These are phyloP conservation scores for Amanita rubescens DNA, from an alignment of 768 basidiomycete genomes.

Conservation along the genomic window DNA sequence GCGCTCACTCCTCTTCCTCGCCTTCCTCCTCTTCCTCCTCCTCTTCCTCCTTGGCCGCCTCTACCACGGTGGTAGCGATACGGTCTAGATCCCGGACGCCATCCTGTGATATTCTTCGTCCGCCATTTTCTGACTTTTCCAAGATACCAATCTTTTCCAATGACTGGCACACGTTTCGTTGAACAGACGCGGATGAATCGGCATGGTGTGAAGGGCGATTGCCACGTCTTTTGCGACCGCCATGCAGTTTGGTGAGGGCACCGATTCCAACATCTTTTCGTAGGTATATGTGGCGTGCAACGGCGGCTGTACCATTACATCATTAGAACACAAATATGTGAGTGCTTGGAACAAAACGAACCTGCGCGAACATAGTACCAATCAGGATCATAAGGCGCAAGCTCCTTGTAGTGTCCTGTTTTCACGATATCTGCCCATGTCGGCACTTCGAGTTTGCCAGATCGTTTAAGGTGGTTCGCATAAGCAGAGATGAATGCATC, in stretches of 20 bases:
- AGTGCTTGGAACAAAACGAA: slow-evolving; percentile 32
- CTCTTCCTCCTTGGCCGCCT: slow-evolving; percentile 66
- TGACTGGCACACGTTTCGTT: slow-evolving; percentile 93
- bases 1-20: slow-evolving; percentile 45
- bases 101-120: slow-evolving; percentile 93
- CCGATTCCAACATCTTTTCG: slow-evolving; percentile 96
- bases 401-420: slow-evolving; percentile 96
- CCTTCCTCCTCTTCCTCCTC: slow-evolving; percentile 66
- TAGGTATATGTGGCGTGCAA: slow-evolving; percentile 99
- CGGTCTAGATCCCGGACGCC: slow-evolving; percentile 94
- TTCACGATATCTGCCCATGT: slow-evolving; percentile 99
- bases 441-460: slow-evolving; percentile 98
- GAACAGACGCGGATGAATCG: slow-evolving; percentile 77
- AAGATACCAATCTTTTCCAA: slow-evolving; percentile 98
- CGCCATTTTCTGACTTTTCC: slow-evolving; percentile 89
- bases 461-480: slow-evolving; percentile 93
- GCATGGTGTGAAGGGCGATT: slow-evolving; percentile 96
- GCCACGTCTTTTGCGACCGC: slow-evolving; percentile 91
- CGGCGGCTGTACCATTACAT: slow-evolving; percentile 53
- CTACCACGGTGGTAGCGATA: slow-evolving; percentile 85
- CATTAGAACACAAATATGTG: neutral
- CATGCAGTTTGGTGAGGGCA: slow-evolving; percentile 92
- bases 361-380: slow-evolving; percentile 99
- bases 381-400: slow-evolving; percentile 97
- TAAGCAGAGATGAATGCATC: slow-evolving; percentile 93